Base-by-base conservation (phyloP, 2,329 filamentous ascomycete species). In the Coniochaeta sp. region DNA sequence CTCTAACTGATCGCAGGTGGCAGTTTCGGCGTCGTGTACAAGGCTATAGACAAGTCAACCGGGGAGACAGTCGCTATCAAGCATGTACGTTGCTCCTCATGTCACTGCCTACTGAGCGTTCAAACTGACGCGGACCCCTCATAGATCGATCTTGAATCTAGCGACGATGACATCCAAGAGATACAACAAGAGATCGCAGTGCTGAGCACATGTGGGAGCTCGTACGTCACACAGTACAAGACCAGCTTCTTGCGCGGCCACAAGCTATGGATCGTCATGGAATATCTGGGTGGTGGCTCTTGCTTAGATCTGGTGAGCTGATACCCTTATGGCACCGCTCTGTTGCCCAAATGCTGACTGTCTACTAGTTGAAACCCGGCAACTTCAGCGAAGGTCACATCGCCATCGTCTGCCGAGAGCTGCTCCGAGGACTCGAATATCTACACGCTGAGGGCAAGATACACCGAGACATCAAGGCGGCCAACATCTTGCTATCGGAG, bases 191-290 rank as follows among this genome's bases (percentile, higher is more conserved):
- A 99, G 73, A 98, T 99, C 66, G 89, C 91, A 2, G 89, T 99
- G 36, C 81, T 99, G 62, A 95, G 93, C 75, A 97, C 95, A 58
- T 99, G 95, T 78, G 89, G 90, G 66, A 97, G 93, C 72, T 89
- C 90, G 55, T 96, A 89, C 74, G 92, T 99, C 66, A 98, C 95
- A 17, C 90, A 96, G 72, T 99, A 99, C 81, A 96, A 93, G 73
- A 90, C 91, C 24, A 97, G 93, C 71, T 99, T 98, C 73, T 83
- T 98, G n/a, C 87, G 91, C 67, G 95, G 95, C 28, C 90, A 93
- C 72, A 99, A 98, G 77, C 79, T 99, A 79, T 99, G 95, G 95
- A 99, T 99, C 71, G 91, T 98, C 61, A 99, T 99, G 95, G 95
- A 99, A 75, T 99, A 89, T 71, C 79, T 99, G 12, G 95, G 95